A percentile compares a stretch with the other conserved stretches of the same genome.
Conservation (phyloP, 768 basidiomycete genomes). For the Suillus brevipes region DNA sequence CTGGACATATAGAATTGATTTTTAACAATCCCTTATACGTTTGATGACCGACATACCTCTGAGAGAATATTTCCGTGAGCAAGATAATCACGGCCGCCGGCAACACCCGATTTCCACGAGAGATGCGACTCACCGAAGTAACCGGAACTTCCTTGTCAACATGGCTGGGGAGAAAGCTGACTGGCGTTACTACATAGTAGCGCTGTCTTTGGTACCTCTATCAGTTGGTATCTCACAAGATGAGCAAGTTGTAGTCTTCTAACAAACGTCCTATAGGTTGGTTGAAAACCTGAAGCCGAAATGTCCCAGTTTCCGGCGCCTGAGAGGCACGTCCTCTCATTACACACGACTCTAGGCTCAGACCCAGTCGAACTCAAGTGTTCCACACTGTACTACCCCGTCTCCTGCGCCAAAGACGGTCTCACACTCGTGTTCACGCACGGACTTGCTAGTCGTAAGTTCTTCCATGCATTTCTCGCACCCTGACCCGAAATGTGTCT, state of each 20-base stretch:
- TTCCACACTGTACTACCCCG: slow-evolving; percentile 26
- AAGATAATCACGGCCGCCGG: neutral
- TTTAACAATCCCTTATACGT: no score
- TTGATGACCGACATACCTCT: no score
- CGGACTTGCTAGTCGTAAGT: slow-evolving; percentile 29
- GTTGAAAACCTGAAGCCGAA: neutral
- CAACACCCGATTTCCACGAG: neutral
- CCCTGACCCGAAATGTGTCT: neutral
- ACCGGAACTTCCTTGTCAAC: neutral
- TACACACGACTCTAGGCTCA: slow-evolving; percentile 19
- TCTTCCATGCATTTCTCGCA: neutral
- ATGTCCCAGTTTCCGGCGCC: slow-evolving; percentile 5
- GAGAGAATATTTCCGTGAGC: no score
- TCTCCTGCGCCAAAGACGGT: slow-evolving; percentile 19
- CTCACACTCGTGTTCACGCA: slow-evolving; percentile 30
- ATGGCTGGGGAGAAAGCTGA: neutral
- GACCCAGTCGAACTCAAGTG: slow-evolving; percentile 19
- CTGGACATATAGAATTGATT: no score
- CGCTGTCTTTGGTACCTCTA: neutral
- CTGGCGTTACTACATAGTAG: neutral
- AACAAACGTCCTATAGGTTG: neutral
- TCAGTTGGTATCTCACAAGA: neutral
- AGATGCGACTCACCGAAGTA: neutral
- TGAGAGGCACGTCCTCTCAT: slow-evolving; percentile 22
- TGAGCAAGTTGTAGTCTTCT: neutral